A percentile compares a stretch with the other conserved stretches of the same genome.
Conservation (phyloP, 441 rosid genomes). For the Raphanus hybrid region DNA sequence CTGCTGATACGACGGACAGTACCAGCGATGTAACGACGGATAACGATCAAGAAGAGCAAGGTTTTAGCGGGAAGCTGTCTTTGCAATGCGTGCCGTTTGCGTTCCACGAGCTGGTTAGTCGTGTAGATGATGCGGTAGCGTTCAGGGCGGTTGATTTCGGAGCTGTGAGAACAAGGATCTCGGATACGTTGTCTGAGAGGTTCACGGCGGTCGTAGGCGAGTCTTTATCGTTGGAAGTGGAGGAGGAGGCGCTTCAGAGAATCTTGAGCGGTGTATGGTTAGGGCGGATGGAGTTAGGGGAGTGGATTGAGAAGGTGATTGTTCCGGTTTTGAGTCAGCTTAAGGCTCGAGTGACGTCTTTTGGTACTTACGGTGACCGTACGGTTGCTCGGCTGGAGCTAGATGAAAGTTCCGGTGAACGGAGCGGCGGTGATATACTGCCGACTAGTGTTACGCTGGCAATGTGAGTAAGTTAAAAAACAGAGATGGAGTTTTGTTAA, state of each 20-base stretch:
- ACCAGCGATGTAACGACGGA: slow-evolving; percentile 91
- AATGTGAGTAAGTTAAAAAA: slow-evolving; percentile 33
- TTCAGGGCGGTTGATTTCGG: slow-evolving; percentile 76
- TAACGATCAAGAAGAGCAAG: slow-evolving; percentile 63
- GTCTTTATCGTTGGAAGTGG: slow-evolving; percentile 52
- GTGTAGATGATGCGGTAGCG: slow-evolving; percentile 61
- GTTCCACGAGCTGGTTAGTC: slow-evolving; percentile 59
- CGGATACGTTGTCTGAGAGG: slow-evolving; percentile 53
- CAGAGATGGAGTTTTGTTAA: slow-evolving; percentile 23
- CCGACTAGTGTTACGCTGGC: slow-evolving; percentile 62
- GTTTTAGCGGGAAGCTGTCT: slow-evolving; percentile 51
- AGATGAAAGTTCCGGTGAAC: slow-evolving; percentile 45
- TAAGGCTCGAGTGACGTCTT: slow-evolving; percentile 54
- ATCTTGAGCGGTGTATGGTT: slow-evolving; percentile 74
- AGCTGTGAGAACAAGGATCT: slow-evolving; percentile 48
- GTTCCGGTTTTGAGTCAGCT: slow-evolving; percentile 75
- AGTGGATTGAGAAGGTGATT: slow-evolving; percentile 71
- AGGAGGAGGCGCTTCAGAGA: slow-evolving; percentile 72
- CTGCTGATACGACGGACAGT: slow-evolving; percentile 70
- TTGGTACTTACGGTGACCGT: slow-evolving; percentile 36
- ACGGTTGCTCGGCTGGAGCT: slow-evolving; percentile 56
- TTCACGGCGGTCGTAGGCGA: slow-evolving; percentile 50
- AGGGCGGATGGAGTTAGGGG: slow-evolving; percentile 65
- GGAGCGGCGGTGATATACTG: slow-evolving; percentile 56
- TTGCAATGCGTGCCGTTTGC: slow-evolving; percentile 66